These are phyloP conservation scores for Bidens hawaiensis DNA, from an alignment of 140 eudicot species.

Conservation along the genomic window DNA sequence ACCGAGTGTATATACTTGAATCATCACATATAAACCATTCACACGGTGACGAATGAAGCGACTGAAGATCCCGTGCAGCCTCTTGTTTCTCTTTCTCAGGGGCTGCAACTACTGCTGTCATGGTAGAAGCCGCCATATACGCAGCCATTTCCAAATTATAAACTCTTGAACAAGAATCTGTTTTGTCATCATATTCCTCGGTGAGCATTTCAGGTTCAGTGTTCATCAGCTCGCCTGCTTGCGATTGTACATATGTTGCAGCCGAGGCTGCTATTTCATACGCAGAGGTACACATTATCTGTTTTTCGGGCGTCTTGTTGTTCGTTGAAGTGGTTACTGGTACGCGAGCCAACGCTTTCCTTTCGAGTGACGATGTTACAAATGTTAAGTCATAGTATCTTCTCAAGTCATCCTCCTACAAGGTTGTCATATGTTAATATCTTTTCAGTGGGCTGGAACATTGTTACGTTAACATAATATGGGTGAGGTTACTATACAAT, in stretches of 20 bases:
- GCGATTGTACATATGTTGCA: conserved; percentile 67
- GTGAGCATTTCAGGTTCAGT: conserved; percentile 22
- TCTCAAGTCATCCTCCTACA: conserved; percentile 61
- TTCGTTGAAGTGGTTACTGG: conserved; percentile 16
- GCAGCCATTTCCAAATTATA: conserved; percentile 80
- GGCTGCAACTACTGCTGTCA: conserved; percentile 95
- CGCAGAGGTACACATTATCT: conserved; percentile 39
- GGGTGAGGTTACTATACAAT: too few species aligned
- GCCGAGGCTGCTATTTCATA: conserved; percentile 91
- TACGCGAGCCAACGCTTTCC: conserved; percentile 48
- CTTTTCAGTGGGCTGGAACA: too few species aligned
- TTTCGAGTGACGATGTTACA: conserved; percentile 80
- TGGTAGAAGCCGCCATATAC: conserved; percentile 81
- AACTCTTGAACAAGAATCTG: conserved; percentile 26
- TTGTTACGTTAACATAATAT: too few species aligned
- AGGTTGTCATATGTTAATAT: background rate
- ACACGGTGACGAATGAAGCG: conserved; percentile 77
- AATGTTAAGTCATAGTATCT: conserved; percentile 59
- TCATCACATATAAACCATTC: conserved; percentile 97
- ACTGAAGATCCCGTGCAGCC: conserved; percentile 71
- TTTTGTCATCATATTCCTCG: conserved; percentile 17
- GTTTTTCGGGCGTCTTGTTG: conserved; percentile 13
- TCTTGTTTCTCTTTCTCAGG: conserved; percentile 71
- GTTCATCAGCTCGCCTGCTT: conserved; percentile 36
- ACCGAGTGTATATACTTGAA: conserved; percentile 61